A percentile compares a stretch with the other conserved stretches of the same genome.
Conservation (phyloP, 1,139 yeast genomes). For the Diutina siamensis region DNA sequence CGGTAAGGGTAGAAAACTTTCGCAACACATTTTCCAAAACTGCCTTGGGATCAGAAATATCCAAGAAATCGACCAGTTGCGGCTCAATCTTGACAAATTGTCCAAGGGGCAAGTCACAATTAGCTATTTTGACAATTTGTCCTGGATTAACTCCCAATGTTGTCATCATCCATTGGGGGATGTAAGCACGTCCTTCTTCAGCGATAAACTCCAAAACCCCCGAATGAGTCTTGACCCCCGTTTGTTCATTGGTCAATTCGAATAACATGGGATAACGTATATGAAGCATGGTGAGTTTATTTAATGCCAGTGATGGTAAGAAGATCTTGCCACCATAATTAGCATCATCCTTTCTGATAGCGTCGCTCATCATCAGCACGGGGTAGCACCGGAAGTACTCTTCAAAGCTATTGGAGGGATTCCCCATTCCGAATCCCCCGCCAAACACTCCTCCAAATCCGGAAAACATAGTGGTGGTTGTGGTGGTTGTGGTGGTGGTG, state of each 20-base stretch:
- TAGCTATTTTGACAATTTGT: conserved; percentile 58
- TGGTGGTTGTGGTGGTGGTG: no score
- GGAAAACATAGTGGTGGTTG: conserved; percentile 24
- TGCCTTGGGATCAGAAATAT: conserved; percentile 92
- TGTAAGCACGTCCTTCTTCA: conserved; percentile 89
- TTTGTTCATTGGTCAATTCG: conserved; percentile 60
- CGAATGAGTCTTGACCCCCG: conserved; percentile 54
- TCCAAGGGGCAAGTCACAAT: conserved; percentile 78
- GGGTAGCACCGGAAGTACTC: conserved; percentile 92
- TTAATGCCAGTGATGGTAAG: conserved; percentile 85
- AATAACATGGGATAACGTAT: conserved; percentile 95
- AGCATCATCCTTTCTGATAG: conserved; percentile 64
- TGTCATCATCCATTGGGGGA: conserved; percentile 96
- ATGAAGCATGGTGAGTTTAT: conserved; percentile 73
- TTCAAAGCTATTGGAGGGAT: conserved; percentile 36
- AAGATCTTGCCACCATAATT: conserved; percentile 96
- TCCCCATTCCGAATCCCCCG: conserved; percentile 25
- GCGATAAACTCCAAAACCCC: conserved; percentile 96
- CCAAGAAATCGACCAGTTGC: conserved; percentile 84
- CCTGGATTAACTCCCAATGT: conserved; percentile 71
- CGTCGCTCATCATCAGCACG: conserved; percentile 81
- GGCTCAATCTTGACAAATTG: conserved; percentile 89
- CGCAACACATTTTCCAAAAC: conserved; percentile 87
- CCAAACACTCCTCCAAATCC: conserved; percentile 33
- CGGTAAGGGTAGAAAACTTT: conserved; percentile 79